Evolutionary conservation across 176 grass and related monocot species (phyloP), one percentile per base, ranked within the genome.

Genomic region (Poa pratensis): DNA sequence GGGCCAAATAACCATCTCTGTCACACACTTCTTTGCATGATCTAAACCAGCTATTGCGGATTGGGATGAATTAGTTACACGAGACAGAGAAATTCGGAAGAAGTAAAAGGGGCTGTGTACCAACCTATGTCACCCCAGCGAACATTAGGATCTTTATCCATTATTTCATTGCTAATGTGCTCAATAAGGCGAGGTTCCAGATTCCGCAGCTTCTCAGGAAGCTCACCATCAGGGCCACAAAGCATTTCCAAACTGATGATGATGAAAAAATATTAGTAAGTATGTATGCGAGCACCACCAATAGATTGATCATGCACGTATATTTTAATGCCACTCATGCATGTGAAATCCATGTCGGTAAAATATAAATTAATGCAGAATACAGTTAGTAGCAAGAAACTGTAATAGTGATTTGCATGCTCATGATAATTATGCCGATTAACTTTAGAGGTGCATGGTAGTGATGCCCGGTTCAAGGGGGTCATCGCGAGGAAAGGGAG

Each of bases 1-100:
- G 82, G 96, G 96, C 83, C 90, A 98, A 87, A 98, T 95, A 67
- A 92, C 93, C 96, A 98, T 98, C 76, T 98, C 95, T 50, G 90
- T 98, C 80, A 98, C 95, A n/a, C 95, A 98, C 87, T 98, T 98
- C 68, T 98, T 98, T 42, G 95, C 95, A 89, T 98, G 93, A 55
- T 98, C 87, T 86, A 98, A 87, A 52, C 96, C 96, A 94, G 96
- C 96, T 98, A 79, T 73, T 84, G 55, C n/a, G 67, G 39, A 85
- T 73, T 42, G 35, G 3, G 54, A 88, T 81, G 76, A 82, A 91
- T 87, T 84, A 92, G 71, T 69, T 84, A 78, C 22, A 80, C 15
- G 77, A 46, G 45, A 26, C 16, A 65, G 1, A 73, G 7, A 93
- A 81, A 69, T 58, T 19, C 12, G 11, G 28, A 89, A 75, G 46